Conservation (phyloP, 768 basidiomycete genomes). For the Lepiota venenata region DNA sequence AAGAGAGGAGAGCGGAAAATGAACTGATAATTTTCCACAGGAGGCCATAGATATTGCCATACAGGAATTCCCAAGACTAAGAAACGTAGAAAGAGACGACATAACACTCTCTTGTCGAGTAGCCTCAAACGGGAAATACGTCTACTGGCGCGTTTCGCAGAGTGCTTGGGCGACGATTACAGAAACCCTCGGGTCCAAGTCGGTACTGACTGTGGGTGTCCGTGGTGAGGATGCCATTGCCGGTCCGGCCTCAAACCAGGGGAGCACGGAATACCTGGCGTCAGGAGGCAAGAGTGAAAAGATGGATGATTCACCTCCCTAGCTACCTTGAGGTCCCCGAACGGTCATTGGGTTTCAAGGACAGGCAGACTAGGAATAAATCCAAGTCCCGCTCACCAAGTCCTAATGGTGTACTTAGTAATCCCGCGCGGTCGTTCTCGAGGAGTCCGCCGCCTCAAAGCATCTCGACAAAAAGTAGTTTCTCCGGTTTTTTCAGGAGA, state of each 20-base stretch:
- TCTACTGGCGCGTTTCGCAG: conserved; percentile 46
- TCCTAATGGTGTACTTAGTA: no score
- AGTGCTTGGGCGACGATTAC: conserved; percentile 40
- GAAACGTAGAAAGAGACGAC: conserved; percentile 30
- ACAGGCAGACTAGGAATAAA: no score
- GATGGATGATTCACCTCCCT: conserved; percentile 20
- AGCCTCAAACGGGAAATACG: conserved; percentile 25
- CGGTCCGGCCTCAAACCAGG: not conserved
- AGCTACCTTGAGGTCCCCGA: conserved; percentile 36
- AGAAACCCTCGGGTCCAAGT: not conserved
- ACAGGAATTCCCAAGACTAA: conserved; percentile 45
- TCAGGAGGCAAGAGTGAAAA: no score
- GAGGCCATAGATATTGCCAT: conserved; percentile 48
- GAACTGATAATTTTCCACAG: conserved; percentile 22
- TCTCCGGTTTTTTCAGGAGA: no score
- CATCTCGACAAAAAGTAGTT: no score
- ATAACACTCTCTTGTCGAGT: conserved; percentile 42
- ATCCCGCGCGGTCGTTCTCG: no score
- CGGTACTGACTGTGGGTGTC: conserved; percentile 9
- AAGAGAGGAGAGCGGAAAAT: not conserved
- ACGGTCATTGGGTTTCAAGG: no score
- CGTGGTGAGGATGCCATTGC: conserved; percentile 4
- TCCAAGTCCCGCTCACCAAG: no score
- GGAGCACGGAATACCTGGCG: no score
- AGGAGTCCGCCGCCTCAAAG: no score